Base-by-base conservation (phyloP, 2,329 filamentous ascomycete species). In the Fusarium sororula region DNA sequence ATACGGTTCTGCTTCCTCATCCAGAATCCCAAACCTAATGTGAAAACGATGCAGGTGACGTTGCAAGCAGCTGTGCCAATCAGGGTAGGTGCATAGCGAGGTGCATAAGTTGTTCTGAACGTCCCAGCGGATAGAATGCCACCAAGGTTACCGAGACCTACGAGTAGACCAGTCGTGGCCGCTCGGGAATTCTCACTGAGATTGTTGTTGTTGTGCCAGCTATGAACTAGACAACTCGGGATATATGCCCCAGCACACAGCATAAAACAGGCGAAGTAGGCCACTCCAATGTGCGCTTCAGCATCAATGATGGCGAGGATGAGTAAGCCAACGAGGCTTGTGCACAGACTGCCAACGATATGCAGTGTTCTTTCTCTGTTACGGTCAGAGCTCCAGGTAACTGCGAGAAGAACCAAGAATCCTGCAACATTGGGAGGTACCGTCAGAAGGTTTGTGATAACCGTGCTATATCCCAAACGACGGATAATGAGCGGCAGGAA, bases 201-300 rank as follows among this genome's bases (percentile, higher is more conserved):
- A 47, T 86, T 87, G 74, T 88, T 88, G 69, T 87, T 88, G 63
- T 88, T 88, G 66, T 87, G 82, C 86, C 87, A 87, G 3, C 82
- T 82, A 67, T 87, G 83, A 9, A 87, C 82, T n/a, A 88, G 78
- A 59, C 83, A 84, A 8, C 82, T 83, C 0, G 85, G 83, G 20
- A 86, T 85, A 70, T 87, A 88, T 3, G 85, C 81, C 28, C 83
- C 83, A 1, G 79, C 74, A 4, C 84, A 83, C 59, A 88, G 79
- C 7, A 88, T 78, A 64, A 88, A 88, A 66, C 83, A 85, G 0
- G 86, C 85, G 68, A 88, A 88, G 63, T 88, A 88, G 5, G 85
- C 84, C 1, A 86, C 81, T 0, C 77, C 84, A 55, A 84, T 41
- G 7, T 62, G 59, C 17, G 59, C 59, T 15, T 62, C 59, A 9